phyloP scores from a whole-genome alignment of 192 early-diverging fungal species.

The Anaeromyces robustus region DNA sequence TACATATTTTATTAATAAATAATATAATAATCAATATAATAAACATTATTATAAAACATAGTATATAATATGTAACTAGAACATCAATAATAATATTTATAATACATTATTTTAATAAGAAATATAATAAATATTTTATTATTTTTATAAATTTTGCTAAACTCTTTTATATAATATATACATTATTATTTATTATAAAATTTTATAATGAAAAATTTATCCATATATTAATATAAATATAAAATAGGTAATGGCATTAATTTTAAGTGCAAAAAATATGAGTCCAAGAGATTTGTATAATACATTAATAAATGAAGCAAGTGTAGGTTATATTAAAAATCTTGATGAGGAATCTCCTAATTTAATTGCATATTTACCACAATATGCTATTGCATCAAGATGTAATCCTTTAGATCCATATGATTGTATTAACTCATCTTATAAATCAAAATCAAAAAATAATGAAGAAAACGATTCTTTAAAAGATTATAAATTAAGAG shows the following conservation, averaged over 20 bases:
- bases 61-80: too few species aligned
- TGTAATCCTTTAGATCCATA: neutral
- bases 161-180: too few species aligned
- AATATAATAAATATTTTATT: too few species aligned
- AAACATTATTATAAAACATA: too few species aligned
- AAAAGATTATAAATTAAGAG: neutral
- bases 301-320: neutral
- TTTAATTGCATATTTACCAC: neutral
- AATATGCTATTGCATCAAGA: neutral
- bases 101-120: too few species aligned
- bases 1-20: neutral
- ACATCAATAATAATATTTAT: too few species aligned
- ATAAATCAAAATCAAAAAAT: neutral
- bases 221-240: neutral
- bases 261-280: neutral
- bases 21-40: neutral
- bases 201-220: too few species aligned
- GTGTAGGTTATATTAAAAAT: neutral
- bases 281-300: neutral
- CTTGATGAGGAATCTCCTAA: neutral
- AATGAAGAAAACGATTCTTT: neutral
- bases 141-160: too few species aligned
- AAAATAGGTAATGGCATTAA: neutral
- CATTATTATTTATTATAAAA: too few species aligned
- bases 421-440: neutral